These are phyloP conservation scores for Exophiala mesophila DNA, from an alignment of 2,329 filamentous ascomycete genomes.

Conservation along the genomic window DNA sequence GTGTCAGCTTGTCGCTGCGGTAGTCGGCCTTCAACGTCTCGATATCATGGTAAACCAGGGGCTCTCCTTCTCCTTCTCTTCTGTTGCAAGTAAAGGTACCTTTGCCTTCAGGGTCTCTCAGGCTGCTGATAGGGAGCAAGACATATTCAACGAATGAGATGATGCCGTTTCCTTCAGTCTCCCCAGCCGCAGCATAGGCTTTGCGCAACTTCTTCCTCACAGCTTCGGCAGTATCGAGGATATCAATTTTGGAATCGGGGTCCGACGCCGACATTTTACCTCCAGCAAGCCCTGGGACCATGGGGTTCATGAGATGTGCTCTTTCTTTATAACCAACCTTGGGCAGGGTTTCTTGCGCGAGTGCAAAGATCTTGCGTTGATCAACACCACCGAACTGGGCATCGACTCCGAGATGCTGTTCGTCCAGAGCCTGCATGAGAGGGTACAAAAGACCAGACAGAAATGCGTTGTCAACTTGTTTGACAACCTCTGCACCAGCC, in stretches of 20 bases:
- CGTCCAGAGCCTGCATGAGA: constrained; percentile 84
- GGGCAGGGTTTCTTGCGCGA: constrained; percentile 78
- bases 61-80: constrained; percentile 60
- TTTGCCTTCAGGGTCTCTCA: constrained; percentile 47
- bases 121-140: constrained; percentile 68
- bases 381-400: constrained; percentile 81
- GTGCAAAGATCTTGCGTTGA: constrained; percentile 82
- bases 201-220: constrained; percentile 83
- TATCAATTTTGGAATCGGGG: constrained; percentile 79
- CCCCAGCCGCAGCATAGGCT: constrained; percentile 69
- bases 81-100: constrained; percentile 62
- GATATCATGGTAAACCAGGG: constrained; percentile 74
- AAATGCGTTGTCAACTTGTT: constrained; percentile 75
- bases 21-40: constrained; percentile 76
- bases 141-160: constrained; percentile 83
- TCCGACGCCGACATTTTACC: constrained; percentile 64
- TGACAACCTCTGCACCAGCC: constrained; percentile 89
- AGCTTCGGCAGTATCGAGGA: constrained; percentile 71
- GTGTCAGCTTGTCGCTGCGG: constrained; percentile 71
- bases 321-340: constrained; percentile 78
- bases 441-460: constrained; percentile 75
- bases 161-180: constrained; percentile 79
- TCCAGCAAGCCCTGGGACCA: constrained; percentile 79
- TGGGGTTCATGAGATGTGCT: constrained; percentile 73
- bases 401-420: constrained; percentile 83